phyloP scores from a whole-genome alignment of 2,329 filamentous ascomycete species.

The Ophiostoma novo-ulmi region DNA sequence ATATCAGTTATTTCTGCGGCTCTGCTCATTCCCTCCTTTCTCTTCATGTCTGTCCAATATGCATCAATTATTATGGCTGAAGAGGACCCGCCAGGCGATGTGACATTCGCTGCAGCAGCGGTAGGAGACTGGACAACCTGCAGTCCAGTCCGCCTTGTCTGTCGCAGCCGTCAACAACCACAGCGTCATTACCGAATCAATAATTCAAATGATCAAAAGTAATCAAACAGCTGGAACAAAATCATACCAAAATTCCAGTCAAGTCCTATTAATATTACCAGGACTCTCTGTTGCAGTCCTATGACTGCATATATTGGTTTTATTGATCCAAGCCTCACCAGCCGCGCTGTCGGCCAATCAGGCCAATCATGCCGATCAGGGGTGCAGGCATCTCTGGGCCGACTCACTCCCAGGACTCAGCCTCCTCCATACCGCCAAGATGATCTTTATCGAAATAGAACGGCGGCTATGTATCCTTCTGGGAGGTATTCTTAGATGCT shows the following conservation, averaged over 20 bases:
- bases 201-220: background rate
- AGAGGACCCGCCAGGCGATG: background rate
- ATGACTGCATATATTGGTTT: background rate
- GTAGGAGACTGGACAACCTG: background rate
- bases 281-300: background rate
- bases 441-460: background rate
- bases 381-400: background rate
- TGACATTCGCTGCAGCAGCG: background rate
- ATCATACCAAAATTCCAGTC: background rate
- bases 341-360: background rate
- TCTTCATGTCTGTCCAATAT: background rate
- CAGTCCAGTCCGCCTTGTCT: background rate
- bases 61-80: background rate
- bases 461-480: background rate
- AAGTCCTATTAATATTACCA: background rate
- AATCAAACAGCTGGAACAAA: background rate
- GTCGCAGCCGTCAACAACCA: background rate
- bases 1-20: background rate
- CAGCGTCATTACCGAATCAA: background rate
- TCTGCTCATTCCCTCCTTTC: background rate
- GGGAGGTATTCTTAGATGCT: background rate
- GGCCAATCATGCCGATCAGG: background rate
- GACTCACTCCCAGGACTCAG: background rate
- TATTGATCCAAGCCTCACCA: background rate
- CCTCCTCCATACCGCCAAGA: background rate